Evolutionary conservation across 495 filamentous ascomycete species (phyloP).

Genomic region (Pyrenula aspistea): DNA sequence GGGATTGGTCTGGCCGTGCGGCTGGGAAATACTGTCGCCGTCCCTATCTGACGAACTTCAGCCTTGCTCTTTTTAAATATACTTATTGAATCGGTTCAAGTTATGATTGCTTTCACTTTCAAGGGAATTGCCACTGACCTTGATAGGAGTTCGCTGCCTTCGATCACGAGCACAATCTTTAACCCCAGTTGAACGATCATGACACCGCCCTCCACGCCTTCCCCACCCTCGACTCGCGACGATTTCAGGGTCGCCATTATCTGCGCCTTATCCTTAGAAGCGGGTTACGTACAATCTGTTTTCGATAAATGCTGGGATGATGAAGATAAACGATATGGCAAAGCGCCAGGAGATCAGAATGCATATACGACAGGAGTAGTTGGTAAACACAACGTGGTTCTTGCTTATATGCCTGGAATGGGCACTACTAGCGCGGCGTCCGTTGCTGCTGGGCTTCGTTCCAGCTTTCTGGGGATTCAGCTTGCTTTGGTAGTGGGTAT

Average conservation of each 20-base stretch:
- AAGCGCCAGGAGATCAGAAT: constrained; percentile 15
- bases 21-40: too few species aligned
- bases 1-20: too few species aligned
- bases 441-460: constrained; percentile 13
- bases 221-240: constrained; percentile 1
- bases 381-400: constrained; percentile 22
- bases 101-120: too few species aligned
- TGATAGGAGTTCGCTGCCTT: too few species aligned
- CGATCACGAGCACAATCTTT: too few species aligned
- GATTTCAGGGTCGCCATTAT: constrained; percentile 16
- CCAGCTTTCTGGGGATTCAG: constrained; percentile 16
- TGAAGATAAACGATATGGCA: constrained; percentile 11
- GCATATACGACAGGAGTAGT: constrained; percentile 25
- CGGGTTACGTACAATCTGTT: constrained; percentile 15
- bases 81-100: too few species aligned
- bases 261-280: constrained; percentile 17
- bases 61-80: too few species aligned
- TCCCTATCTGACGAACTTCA: too few species aligned
- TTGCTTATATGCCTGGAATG: constrained; percentile 19
- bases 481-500: constrained; percentile 15
- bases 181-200: too few species aligned
- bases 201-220: too few species aligned
- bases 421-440: constrained; percentile 20
- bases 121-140: too few species aligned
- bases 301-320: constrained; percentile 19